Evolutionary conservation across 108 stramenopile species (phyloP).

Genomic region (Skeletonema potamos): DNA sequence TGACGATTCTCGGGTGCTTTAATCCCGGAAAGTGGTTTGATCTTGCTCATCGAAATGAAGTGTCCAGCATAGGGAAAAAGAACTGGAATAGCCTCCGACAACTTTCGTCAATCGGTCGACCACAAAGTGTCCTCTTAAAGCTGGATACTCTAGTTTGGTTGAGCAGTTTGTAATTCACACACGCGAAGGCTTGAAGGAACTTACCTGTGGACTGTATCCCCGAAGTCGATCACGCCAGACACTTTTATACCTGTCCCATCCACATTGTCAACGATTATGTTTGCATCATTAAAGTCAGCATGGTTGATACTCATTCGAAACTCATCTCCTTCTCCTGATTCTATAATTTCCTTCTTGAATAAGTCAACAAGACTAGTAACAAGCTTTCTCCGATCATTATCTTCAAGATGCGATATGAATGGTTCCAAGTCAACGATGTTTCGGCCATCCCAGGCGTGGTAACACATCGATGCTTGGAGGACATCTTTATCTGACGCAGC

Average conservation of each 20-base stretch:
- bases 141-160: constrained; percentile 80
- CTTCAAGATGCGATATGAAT: constrained; percentile 65
- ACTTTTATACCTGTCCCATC: constrained; percentile 39
- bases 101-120: constrained; percentile 87
- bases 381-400: constrained; percentile 48
- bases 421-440: constrained; percentile 61
- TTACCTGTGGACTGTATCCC: constrained; percentile 86
- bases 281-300: constrained; percentile 90
- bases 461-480: constrained; percentile 53
- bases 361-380: constrained; percentile 65
- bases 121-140: constrained; percentile 38
- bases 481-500: constrained; percentile 23
- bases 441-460: constrained; percentile 85
- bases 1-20: constrained; percentile 88
- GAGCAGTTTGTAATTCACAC: constrained; percentile 25
- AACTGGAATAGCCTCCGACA: constrained; percentile 75
- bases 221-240: constrained; percentile 89
- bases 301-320: constrained; percentile 59
- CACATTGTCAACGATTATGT: constrained; percentile 68
- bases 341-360: constrained; percentile 63
- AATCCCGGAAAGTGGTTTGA: constrained; percentile 78
- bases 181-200: constrained; percentile 2
- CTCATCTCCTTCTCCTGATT: constrained; percentile 44
- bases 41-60: constrained; percentile 92
- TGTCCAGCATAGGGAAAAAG: constrained; percentile 54